Evolutionary conservation across 2,329 filamentous ascomycete species (phyloP).

Genomic region (Aspergillus vadensis): DNA sequence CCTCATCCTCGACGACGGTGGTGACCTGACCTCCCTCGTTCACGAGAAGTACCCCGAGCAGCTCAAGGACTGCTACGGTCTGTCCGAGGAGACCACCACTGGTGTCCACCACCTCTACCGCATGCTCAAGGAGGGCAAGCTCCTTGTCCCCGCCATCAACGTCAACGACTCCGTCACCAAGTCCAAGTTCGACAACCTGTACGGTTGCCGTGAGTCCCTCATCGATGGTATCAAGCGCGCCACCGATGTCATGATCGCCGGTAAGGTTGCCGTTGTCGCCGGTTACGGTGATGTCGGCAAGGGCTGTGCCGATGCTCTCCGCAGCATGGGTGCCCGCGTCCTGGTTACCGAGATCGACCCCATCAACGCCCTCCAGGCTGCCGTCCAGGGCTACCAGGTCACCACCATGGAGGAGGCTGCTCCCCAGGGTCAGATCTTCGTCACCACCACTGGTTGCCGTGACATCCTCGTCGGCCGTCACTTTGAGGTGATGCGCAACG

Average conservation of each 20-base stretch:
- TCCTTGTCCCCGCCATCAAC: constrained; percentile 95
- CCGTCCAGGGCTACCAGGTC: constrained; percentile 96
- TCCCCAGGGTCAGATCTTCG: constrained; percentile 88
- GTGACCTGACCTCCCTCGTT: constrained; percentile 93
- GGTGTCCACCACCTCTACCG: constrained; percentile 99
- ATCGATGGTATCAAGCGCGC: constrained; percentile 99
- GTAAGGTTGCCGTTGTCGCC: constrained; percentile 96
- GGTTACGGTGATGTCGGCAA: constrained; percentile 99
- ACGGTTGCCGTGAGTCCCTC: constrained; percentile 98
- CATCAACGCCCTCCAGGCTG: constrained; percentile 99
- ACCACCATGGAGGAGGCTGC: constrained; percentile 98
- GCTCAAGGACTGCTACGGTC: constrained; percentile 97
- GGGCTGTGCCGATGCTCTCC: constrained; percentile 93
- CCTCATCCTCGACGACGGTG: constrained; percentile 98
- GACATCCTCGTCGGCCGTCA: constrained; percentile 91
- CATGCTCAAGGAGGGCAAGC: constrained; percentile 88
- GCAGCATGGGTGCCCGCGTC: constrained; percentile 96
- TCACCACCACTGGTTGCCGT: constrained; percentile 98
- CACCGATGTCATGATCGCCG: constrained; percentile 99
- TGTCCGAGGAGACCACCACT: constrained; percentile 99
- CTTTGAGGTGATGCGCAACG: constrained; percentile 94
- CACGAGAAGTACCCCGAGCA: constrained; percentile 98
- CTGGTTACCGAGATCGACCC: constrained; percentile 96
- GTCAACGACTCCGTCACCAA: constrained; percentile 99
- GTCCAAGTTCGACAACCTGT: constrained; percentile 99